phyloP scores from a whole-genome alignment of 2,329 filamentous ascomycete genomes.

The Corniculantispora saksenae region DNA sequence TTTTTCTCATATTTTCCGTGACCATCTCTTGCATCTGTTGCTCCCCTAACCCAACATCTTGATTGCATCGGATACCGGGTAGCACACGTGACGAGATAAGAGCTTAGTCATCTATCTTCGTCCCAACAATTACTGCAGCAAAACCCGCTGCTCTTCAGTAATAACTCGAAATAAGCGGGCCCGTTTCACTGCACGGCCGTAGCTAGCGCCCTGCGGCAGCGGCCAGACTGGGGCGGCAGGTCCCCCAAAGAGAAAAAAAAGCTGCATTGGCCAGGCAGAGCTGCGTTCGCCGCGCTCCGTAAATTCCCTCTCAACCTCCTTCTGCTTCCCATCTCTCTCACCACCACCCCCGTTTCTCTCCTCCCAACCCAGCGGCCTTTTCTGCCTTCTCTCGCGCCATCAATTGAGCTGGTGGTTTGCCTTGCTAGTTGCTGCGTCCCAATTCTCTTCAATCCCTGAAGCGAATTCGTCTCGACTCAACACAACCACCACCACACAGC shows the following conservation, averaged over 20 bases:
- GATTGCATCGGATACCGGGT: slow-evolving; percentile 14
- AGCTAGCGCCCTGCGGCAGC: slow-evolving; percentile 4
- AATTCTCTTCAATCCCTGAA: neutral
- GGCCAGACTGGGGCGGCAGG: slow-evolving; percentile 1
- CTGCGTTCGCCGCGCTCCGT: slow-evolving; percentile 20
- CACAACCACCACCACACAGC: slow-evolving; percentile 5
- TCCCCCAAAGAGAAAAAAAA: slow-evolving; percentile 13
- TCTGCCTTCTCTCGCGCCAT: neutral
- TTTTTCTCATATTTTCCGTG: neutral
- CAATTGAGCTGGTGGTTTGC: slow-evolving; percentile 10
- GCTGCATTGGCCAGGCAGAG: slow-evolving; percentile 8
- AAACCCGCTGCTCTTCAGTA: neutral
- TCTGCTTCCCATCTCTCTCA: neutral
- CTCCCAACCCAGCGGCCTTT: neutral
- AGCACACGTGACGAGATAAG: slow-evolving; percentile 10
- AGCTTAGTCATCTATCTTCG: slow-evolving; percentile 9
- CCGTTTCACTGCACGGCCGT: slow-evolving; percentile 2
- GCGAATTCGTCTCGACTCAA: neutral
- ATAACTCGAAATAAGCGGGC: neutral
- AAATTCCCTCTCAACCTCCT: slow-evolving; percentile 21
- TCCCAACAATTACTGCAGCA: slow-evolving; percentile 18
- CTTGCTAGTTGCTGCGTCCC: slow-evolving; percentile 7
- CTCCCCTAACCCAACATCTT: slow-evolving; percentile 19
- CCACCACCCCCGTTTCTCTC: neutral
- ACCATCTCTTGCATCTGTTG: neutral